A percentile compares a stretch with the other conserved stretches of the same genome.
phyloP scores from a whole-genome alignment of 371 early-diverging fungal genomes.

The Actinomortierella wolfii region DNA sequence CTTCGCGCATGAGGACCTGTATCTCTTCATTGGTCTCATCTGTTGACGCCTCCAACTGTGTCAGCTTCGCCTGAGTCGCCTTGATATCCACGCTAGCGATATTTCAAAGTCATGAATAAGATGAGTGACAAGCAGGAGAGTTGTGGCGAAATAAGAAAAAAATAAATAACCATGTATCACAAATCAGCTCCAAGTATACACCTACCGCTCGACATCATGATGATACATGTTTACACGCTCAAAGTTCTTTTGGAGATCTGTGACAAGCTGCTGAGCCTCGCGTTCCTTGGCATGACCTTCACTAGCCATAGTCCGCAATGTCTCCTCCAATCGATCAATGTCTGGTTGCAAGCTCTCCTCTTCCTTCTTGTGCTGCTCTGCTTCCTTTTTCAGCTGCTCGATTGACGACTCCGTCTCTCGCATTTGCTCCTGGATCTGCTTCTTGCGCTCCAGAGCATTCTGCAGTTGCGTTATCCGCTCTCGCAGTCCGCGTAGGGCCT shows the following conservation, averaged over 20 bases:
- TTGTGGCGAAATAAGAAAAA: too few relatives aligned
- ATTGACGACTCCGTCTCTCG: constrained; percentile 34
- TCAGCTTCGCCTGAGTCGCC: constrained; percentile 18
- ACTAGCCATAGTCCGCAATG: constrained; percentile 1
- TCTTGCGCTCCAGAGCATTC: constrained; percentile 29
- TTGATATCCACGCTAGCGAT: constrained; percentile 22
- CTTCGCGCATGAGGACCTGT: constrained; percentile 20
- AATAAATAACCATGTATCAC: constrained; percentile 1
- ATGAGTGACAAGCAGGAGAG: constrained; percentile 1
- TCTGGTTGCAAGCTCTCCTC: constrained; percentile 20
- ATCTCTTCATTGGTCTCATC: constrained; percentile 35
- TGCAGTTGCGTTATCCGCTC: constrained; percentile 41
- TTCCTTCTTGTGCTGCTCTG: constrained; percentile 46
- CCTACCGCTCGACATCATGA: constrained; percentile 48
- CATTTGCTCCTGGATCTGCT: constrained; percentile 37
- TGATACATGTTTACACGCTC: constrained; percentile 51
- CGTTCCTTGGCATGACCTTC: constrained; percentile 40
- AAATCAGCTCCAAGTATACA: too few relatives aligned
- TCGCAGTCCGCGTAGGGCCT: constrained; percentile 29
- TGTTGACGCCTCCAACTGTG: constrained; percentile 20
- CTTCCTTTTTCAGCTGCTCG: constrained; percentile 12
- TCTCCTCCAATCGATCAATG: constrained; percentile 16
- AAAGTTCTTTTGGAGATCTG: constrained; percentile 44
- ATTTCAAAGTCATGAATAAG: neutral
- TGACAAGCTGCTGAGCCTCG: constrained; percentile 34